These are phyloP conservation scores for Earliella scabrosa DNA, from an alignment of 1,284 basidiomycete species.

Conservation along the genomic window DNA sequence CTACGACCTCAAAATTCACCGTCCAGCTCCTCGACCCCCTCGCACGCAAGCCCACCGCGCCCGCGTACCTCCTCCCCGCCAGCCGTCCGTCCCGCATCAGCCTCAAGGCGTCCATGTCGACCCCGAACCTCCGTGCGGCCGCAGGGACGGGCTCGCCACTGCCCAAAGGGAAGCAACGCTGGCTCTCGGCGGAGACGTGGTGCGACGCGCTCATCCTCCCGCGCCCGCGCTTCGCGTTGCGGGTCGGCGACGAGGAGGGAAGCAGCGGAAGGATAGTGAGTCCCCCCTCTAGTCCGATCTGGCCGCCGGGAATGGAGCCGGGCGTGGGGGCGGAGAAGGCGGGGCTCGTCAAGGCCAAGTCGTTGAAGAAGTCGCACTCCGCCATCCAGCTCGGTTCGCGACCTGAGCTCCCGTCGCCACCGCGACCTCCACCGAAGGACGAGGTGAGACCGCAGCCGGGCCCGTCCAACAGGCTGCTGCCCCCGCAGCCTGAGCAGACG, in stretches of 20 bases:
- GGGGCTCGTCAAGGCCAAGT: constrained; percentile 8
- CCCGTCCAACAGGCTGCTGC: constrained; percentile 11
- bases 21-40: constrained; percentile 28
- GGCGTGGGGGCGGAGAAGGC: constrained; percentile 4
- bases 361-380: constrained; percentile 29
- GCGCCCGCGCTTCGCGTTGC: constrained; percentile 65
- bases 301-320: constrained; percentile 25
- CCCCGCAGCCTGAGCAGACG: constrained; percentile 3
- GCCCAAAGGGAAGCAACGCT: constrained; percentile 57
- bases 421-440: constrained; percentile 6
- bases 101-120: constrained; percentile 59
- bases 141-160: constrained; percentile 14
- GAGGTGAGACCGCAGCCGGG: constrained; percentile 13
- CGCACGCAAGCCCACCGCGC: constrained; percentile 17
- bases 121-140: constrained; percentile 58
- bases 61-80: constrained; percentile 30
- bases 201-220: constrained; percentile 79
- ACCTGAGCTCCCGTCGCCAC: constrained; percentile 14
- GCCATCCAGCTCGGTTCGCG: constrained; percentile 21
- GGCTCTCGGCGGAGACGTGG: constrained; percentile 77
- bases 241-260: constrained; percentile 32
- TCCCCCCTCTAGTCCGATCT: constrained; percentile 53
- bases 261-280: constrained; percentile 49
- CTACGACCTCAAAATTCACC: constrained; percentile 19
- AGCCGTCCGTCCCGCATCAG: constrained; percentile 23